Percentiles rank a stretch among this genome's conserved stretches.
Conservation (phyloP, 163 green algal species). For the Chlamydomonas reinhardtii region DNA sequence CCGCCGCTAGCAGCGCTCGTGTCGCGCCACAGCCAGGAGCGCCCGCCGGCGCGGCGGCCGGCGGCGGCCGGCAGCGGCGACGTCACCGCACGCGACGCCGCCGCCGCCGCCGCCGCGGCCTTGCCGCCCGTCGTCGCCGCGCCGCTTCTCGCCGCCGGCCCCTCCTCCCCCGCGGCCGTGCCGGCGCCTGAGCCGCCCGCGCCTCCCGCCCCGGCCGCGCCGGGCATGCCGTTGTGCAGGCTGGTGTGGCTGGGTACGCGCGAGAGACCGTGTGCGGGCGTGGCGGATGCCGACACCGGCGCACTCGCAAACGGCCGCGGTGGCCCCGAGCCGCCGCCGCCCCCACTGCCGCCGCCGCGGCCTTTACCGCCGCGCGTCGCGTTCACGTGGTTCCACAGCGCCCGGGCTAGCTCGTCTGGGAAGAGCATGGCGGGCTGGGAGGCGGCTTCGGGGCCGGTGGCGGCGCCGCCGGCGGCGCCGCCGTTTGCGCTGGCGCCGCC, state of each 20-base stretch:
- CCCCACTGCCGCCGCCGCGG: no score
- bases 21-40: no score
- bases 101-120: no score
- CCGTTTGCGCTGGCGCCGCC: no score
- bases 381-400: neutral
- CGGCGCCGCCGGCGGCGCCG: no score
- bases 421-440: slow-evolving; percentile 52
- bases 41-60: no score
- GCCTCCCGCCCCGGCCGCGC: neutral
- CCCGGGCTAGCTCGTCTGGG: slow-evolving; percentile 49
- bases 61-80: no score
- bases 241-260: neutral
- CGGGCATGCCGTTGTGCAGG: neutral
- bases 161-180: no score
- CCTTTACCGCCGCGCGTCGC: no score
- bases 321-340: neutral
- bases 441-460: neutral
- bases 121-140: no score
- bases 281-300: slow-evolving; percentile 10
- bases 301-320: slow-evolving; percentile 25
- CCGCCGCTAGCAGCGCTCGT: no score
- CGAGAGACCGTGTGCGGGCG: neutral
- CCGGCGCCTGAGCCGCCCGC: neutral
- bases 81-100: no score
- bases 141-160: slow-evolving; percentile 8